Percentiles rank a stretch among this genome's conserved stretches.
phyloP scores from a whole-genome alignment of 345 rosid species.

The Eucalyptus urophylla region DNA sequence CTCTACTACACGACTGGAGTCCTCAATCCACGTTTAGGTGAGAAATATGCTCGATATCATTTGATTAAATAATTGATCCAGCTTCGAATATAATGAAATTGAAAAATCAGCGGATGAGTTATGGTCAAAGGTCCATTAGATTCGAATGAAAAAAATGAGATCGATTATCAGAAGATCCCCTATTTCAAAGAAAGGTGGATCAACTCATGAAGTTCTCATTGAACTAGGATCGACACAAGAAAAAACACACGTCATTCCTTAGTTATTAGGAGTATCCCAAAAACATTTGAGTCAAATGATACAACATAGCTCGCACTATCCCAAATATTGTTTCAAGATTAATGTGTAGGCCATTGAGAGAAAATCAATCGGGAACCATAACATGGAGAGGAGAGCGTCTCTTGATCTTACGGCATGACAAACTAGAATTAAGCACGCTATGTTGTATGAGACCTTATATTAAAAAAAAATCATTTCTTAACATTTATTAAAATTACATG shows the following conservation, averaged over 20 bases:
- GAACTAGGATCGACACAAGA: accelerated
- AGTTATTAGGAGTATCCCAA: too few relatives aligned
- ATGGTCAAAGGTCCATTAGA: accelerated
- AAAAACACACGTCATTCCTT: accelerated
- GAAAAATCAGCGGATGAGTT: accelerated
- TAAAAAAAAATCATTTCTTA: too few relatives aligned
- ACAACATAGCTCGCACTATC: accelerated
- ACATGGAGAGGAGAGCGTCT: background rate
- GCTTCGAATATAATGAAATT: background rate
- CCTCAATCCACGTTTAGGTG: accelerated
- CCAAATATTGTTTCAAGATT: background rate
- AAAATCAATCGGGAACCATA: accelerated
- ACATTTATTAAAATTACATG: too few relatives aligned
- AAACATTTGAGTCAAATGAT: background rate
- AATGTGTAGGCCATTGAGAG: background rate
- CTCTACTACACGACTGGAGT: too few relatives aligned
- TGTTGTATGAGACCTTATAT: too few relatives aligned
- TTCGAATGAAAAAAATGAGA: too few relatives aligned
- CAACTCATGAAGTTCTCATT: background rate
- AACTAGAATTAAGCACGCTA: accelerated
- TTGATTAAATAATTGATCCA: background rate
- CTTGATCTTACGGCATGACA: background rate
- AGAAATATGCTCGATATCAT: background rate
- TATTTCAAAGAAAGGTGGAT: background rate
- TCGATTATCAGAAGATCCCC: accelerated